phyloP scores from a whole-genome alignment of 1,284 basidiomycete species.

The Rhodotorula sp. region DNA sequence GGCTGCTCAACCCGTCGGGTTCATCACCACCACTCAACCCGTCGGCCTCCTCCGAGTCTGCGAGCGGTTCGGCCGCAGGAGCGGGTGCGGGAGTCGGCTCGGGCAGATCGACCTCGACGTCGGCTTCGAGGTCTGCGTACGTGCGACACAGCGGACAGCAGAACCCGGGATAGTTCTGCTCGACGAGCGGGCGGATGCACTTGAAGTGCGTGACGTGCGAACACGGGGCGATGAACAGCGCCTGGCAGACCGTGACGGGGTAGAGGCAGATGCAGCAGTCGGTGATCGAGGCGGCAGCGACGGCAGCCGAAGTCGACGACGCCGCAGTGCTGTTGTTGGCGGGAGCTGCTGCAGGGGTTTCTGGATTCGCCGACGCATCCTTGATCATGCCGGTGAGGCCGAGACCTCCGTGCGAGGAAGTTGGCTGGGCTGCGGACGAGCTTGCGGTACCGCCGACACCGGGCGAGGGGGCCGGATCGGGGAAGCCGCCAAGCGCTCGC shows the following conservation, averaged over 20 bases:
- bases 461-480: slow-evolving; percentile 44
- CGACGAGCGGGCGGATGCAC: slow-evolving; percentile 87
- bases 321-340: neutral
- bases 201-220: slow-evolving; percentile 93
- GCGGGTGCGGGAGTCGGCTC: slow-evolving; percentile 22
- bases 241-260: slow-evolving; percentile 88
- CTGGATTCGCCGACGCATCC: neutral
- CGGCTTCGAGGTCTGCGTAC: slow-evolving; percentile 91
- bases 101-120: slow-evolving; percentile 68
- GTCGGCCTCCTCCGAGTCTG: neutral
- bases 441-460: slow-evolving; percentile 41
- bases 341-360: neutral
- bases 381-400: neutral
- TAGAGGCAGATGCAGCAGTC: slow-evolving; percentile 97
- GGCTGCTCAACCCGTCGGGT: slow-evolving; percentile 4
- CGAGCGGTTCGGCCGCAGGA: neutral
- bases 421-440: neutral
- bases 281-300: slow-evolving; percentile 58
- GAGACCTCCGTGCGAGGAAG: neutral
- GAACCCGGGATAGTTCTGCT: slow-evolving; percentile 86
- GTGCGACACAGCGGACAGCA: slow-evolving; percentile 82
- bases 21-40: slow-evolving; percentile 6
- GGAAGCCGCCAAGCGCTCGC: slow-evolving; percentile 61
- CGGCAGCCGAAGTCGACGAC: slow-evolving; percentile 30
- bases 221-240: slow-evolving; percentile 80